Percentiles rank a stretch among this genome's conserved stretches.
These are phyloP conservation scores for Nymphaea colorata DNA, from an alignment of 164 flowering plant species.

Conservation along the genomic window DNA sequence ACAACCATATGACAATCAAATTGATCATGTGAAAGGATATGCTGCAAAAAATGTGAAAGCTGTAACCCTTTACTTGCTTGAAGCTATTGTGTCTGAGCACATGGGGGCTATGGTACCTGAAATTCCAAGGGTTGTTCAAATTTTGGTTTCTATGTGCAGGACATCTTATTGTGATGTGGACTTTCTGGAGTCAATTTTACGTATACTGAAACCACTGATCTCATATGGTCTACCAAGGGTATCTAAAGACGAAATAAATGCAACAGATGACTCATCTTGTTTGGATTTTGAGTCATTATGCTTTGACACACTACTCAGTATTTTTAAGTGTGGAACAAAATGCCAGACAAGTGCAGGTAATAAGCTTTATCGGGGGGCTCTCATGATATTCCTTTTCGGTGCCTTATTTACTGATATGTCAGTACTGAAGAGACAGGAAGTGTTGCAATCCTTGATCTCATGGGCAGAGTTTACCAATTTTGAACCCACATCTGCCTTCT, in stretches of 20 bases:
- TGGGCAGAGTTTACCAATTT: constrained; percentile 59
- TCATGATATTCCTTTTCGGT: constrained; percentile 54
- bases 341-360: constrained; percentile 14
- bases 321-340: constrained; percentile 23
- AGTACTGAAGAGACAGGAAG: constrained; percentile 31
- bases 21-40: constrained; percentile 49
- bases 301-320: constrained; percentile 54
- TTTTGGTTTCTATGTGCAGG: constrained; percentile 47
- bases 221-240: constrained; percentile 58
- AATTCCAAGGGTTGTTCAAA: constrained; percentile 65
- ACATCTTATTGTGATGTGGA: constrained; percentile 66
- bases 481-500: constrained; percentile 44
- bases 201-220: constrained; percentile 60
- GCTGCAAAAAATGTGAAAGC: constrained; percentile 78
- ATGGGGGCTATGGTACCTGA: constrained; percentile 93
- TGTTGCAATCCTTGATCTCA: constrained; percentile 28
- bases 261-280: constrained; percentile 45
- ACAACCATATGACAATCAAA: constrained; percentile 8
- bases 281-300: constrained; percentile 77
- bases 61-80: constrained; percentile 53
- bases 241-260: constrained; percentile 42
- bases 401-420: constrained; percentile 63
- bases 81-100: constrained; percentile 71
- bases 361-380: constrained; percentile 27
- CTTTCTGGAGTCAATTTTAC: constrained; percentile 57